Evolutionary conservation across 2,329 filamentous ascomycete species (phyloP), one percentile per base, ranked within the genome.

Genomic region (Cercospora beticola): DNA sequence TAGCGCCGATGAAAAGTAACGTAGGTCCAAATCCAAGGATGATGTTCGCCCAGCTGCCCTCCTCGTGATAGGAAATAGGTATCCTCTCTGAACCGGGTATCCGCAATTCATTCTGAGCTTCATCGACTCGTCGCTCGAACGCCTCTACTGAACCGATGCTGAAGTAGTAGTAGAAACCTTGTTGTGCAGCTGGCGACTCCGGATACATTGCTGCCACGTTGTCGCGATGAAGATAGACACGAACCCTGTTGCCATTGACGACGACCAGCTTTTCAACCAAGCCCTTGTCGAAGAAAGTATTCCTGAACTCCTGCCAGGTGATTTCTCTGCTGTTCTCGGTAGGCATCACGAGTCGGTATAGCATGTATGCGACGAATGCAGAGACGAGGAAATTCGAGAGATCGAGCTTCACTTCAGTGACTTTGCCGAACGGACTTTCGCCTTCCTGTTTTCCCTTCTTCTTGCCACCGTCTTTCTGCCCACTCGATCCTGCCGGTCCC

Each of bases 261-360:
- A 97, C 90, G 18, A 90, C 89, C 74, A 99, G 86, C 83, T 94
- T 97, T 82, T 97, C 92, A 21, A 99, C 94, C 26, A 99, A 86
- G 7, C 95, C 95, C 84, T 97, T 97, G 82, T 97, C 93, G 69
- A 99, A 85, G 85, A 97, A 98, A 33, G 93, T 95, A 74, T 89
- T 94, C 71, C 92, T 86, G 82, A 99, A 92, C 82, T 99, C 95
- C 82, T 99, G 94, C 92, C 93, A 99, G 65, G 95, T 98, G 68
- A 99, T 97, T 78, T 99, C 94, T 76, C 89, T 85, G 65, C 83
- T 85, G 70, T 84, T 86, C 71, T 91, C 89, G 21, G 86, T 86
- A 3, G 89, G 89, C 68, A 92, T 86, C 66, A 94, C 82, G 71
- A 87, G 84, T 66, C 86, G 83, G 79, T 88, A 90, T 59, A 89